Base-by-base conservation (phyloP, 352 stramenopile species). In the Phytopythium chamaehyphon region DNA sequence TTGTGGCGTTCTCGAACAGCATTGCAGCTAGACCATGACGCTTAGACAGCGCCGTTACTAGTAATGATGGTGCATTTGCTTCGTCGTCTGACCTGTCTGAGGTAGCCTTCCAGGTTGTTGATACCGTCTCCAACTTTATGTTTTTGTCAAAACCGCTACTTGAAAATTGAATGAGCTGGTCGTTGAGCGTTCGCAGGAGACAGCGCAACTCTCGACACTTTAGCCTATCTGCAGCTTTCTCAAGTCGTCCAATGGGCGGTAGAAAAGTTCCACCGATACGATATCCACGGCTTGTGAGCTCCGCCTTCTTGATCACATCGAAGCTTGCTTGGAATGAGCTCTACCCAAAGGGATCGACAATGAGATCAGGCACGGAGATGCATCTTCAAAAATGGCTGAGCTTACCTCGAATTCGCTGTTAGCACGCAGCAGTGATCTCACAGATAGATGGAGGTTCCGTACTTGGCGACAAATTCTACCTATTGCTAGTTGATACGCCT, bases 281-380 rank as follows among this genome's bases (percentile, higher is more conserved):
- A 44, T 83, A 88, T 1, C 76, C 76, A 22, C 70, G 66, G 39
- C 66, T 69, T 8, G 70, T 73, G 23, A 85, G 35, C 47, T 90
- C 79, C 10, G 69, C 75, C 21, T 69, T 75, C 59, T 90, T 90
- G 36, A 88, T 58, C 11, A 83, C 21, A 16, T 65, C 60, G 31
- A 90, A 40, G 52, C 52, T 73, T 8, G 36, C 23, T 21, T 51
- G 47, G 44, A 76, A 90, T 15, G 57, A 47, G 1, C 28, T 14
- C 23, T 83, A 5, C 12, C 6, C 23, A 6, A 18, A 21, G n/a
- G n/a, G 1, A 52, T 16, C 28, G 28, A 33, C 9, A 5, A 33
- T 33, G 5, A 33, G 28, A 33, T n/a, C 16, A 23, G 15, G 44
- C 3, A 40, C 6, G 45, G 24, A 14, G n/a, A 15, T 28, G 26